Evolutionary conservation across 352 stramenopile species (phyloP).

Genomic region (Pythium brassicae): DNA sequence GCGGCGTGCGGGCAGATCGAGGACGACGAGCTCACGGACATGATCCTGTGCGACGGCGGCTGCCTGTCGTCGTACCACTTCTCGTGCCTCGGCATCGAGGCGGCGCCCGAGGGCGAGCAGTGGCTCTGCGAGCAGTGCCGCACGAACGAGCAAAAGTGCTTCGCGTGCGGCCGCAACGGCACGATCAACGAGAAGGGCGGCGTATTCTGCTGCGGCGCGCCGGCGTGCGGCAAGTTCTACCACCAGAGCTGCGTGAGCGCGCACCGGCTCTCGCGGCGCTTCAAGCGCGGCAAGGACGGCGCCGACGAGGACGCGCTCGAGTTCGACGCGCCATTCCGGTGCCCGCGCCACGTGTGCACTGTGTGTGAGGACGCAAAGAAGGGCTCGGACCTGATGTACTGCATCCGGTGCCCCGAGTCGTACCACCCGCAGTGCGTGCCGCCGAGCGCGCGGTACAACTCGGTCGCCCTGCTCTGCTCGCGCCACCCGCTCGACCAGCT

Average conservation of each 20-base stretch:
- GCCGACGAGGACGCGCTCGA: constrained; percentile 44
- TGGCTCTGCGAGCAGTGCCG: constrained; percentile 92
- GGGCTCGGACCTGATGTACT: constrained; percentile 80
- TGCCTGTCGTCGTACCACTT: constrained; percentile 92
- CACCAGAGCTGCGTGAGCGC: constrained; percentile 73
- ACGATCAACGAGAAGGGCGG: constrained; percentile 82
- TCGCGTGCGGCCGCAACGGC: constrained; percentile 85
- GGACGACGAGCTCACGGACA: constrained; percentile 70
- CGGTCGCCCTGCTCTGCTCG: constrained; percentile 88
- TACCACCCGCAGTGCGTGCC: constrained; percentile 93
- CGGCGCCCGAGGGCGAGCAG: constrained; percentile 55
- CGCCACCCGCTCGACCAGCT: constrained; percentile 80
- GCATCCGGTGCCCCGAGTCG: constrained; percentile 88
- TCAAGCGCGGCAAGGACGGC: constrained; percentile 21
- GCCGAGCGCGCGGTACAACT: constrained; percentile 89
- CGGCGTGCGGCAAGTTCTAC: constrained; percentile 80
- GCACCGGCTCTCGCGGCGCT: constrained; percentile 54
- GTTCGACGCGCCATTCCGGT: constrained; percentile 82
- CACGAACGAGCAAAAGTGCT: constrained; percentile 85
- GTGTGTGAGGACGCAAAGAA: constrained; percentile 80
- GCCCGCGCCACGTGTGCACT: constrained; percentile 82
- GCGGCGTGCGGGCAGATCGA: constrained; percentile 78
- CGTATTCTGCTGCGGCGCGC: constrained; percentile 69
- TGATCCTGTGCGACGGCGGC: constrained; percentile 91
- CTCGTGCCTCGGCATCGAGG: constrained; percentile 83